These are phyloP conservation scores for Cystobasidium ongulense DNA, from an alignment of 768 basidiomycete genomes.

Conservation along the genomic window DNA sequence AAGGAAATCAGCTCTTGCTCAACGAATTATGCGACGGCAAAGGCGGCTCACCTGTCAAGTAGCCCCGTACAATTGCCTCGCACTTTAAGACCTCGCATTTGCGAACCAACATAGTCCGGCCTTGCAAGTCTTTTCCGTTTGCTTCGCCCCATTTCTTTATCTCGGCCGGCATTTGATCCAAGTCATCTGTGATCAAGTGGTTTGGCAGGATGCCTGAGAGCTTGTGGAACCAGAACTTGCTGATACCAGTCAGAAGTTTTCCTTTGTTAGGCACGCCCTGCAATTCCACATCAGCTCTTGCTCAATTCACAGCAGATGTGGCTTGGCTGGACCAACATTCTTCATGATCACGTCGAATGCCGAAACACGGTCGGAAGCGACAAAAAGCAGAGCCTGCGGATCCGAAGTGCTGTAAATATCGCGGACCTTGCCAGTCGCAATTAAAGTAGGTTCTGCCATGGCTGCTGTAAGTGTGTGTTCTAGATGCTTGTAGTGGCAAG, in stretches of 20 bases:
- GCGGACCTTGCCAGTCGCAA: conserved; percentile 90
- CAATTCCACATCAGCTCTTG: background rate
- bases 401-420: conserved; percentile 79
- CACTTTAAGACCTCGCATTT: conserved; percentile 81
- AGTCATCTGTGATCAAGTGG: conserved; percentile 70
- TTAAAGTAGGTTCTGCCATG: conserved; percentile 45
- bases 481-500: background rate
- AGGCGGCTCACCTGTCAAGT: conserved; percentile 68
- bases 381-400: conserved; percentile 62
- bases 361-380: conserved; percentile 90
- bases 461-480: background rate
- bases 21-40: background rate
- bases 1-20: background rate
- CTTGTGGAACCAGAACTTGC: conserved; percentile 89
- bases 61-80: conserved; percentile 93
- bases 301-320: background rate
- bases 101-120: conserved; percentile 79
- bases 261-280: conserved; percentile 95
- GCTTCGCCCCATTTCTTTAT: conserved; percentile 65
- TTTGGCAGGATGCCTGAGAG: conserved; percentile 57
- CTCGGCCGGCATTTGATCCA: conserved; percentile 74
- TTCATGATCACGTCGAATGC: conserved; percentile 92
- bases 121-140: conserved; percentile 52
- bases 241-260: conserved; percentile 75
- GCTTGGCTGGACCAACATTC: conserved; percentile 58